A percentile compares a stretch with the other conserved stretches of the same genome.
Evolutionary conservation across 805 yeast species (phyloP).

Genomic region (Wickerhamiella spandovensis): DNA sequence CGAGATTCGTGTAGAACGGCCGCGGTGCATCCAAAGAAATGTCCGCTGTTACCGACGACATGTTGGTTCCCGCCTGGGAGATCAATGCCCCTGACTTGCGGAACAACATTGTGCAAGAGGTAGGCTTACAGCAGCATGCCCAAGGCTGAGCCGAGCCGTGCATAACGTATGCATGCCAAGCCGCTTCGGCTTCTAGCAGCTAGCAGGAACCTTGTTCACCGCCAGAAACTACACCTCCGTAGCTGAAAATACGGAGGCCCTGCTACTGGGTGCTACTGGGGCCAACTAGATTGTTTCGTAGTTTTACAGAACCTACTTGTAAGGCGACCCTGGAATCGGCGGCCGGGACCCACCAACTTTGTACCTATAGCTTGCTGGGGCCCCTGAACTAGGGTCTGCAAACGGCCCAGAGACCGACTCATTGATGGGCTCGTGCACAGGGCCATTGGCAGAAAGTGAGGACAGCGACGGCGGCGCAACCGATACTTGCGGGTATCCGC

Average conservation of each 20-base stretch:
- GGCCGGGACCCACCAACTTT: background rate
- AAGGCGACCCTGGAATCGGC: background rate
- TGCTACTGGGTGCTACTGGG: too few species aligned
- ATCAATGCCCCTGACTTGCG: background rate
- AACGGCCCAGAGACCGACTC: too few species aligned
- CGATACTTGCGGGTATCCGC: background rate
- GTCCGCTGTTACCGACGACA: background rate
- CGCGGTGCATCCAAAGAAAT: slow-evolving; percentile 4
- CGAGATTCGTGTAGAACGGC: slow-evolving; percentile 7
- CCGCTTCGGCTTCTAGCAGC: too few species aligned
- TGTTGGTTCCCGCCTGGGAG: background rate
- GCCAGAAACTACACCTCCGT: too few species aligned
- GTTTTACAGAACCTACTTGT: too few species aligned
- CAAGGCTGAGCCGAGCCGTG: too few species aligned
- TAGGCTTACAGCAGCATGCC: background rate
- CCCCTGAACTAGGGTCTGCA: too few species aligned
- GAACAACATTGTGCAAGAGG: background rate
- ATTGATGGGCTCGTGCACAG: too few species aligned
- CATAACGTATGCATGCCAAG: too few species aligned
- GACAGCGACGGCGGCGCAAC: background rate
- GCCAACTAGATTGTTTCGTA: too few species aligned
- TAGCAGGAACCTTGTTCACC: too few species aligned
- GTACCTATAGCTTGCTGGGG: background rate
- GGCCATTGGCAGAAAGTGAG: slow-evolving; percentile 4
- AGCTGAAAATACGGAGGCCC: too few species aligned